Base-by-base conservation (phyloP, 1,139 yeast genomes). In the Barnettozyma hawaiiensis region DNA sequence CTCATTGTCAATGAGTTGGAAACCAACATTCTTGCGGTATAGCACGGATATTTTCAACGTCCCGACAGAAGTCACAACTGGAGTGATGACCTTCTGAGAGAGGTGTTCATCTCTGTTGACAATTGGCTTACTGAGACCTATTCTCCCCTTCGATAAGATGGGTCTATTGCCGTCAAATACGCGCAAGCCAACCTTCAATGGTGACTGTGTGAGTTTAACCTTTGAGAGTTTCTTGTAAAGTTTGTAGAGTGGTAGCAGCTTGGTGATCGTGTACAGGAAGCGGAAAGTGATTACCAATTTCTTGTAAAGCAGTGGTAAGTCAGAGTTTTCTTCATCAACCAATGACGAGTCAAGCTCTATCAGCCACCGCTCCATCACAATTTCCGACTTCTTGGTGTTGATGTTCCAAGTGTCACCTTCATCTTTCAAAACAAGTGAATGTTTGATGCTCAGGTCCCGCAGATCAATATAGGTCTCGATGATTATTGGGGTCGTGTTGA, bases 311-410 rank as follows among this genome's bases (percentile, higher is more conserved):
- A 71, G 63, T 0, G 94, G 87, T 20, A 84, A 67, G 46, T 84
- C 90, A 41, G 66, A 73, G 4, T 61, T 52, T 1, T 60, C 48
- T 8, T 47, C 52, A 39, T 50, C 61, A 3, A 54, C 45, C 6
- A 57, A 52, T 15, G 54, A 56, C 18, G 63, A 53, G 53, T 82
- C 90, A 49, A 89, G 76, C 60, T 89, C 96, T 31, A 92, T 67
- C 21, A 87, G 69, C 98, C 98, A 92, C 46, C 98, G 71, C 59
- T 92, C 98, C 45, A 92, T 65, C 2, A 92, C 96, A 15, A 92
- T 76, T 61, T 90, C 97, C 12, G 78, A 69, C 54, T 81, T 82
- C 57, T 74, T 78, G 3, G 71, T 70, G 15, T 78, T 77, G 12
- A 78, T 79, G 28, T 70, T 66, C 75, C 76, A 74, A n/a, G 65